Conservation (phyloP, 495 filamentous ascomycete species). For the Penicillium pulvis region DNA sequence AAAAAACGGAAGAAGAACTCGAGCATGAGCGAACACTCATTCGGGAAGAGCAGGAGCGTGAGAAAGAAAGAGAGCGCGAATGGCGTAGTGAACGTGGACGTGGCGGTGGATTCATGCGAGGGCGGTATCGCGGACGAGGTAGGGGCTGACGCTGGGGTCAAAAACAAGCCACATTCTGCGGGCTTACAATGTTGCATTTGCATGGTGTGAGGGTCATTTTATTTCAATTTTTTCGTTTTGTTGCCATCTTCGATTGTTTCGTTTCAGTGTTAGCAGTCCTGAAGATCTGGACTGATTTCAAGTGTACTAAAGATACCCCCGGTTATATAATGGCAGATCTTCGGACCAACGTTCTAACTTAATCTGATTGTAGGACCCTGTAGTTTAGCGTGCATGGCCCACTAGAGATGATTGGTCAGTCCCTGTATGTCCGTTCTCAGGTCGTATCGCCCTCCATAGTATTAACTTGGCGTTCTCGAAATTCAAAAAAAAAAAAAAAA, state of each 20-base stretch:
- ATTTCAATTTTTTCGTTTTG: conserved; percentile 5
- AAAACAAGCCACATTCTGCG: not conserved
- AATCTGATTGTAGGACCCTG: not conserved
- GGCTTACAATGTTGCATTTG: conserved; percentile 16
- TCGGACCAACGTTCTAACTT: not conserved
- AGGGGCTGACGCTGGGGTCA: conserved; percentile 33
- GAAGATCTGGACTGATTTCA: not conserved
- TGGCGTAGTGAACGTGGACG: conserved; percentile 51
- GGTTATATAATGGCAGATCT: not conserved
- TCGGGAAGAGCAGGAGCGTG: conserved; percentile 54
- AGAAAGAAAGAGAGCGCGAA: conserved; percentile 54
- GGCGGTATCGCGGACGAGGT: conserved; percentile 50
- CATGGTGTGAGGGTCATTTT: conserved; percentile 7
- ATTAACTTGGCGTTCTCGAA: not conserved
- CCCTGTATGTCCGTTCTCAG: conserved; percentile 15
- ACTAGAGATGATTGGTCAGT: conserved; percentile 1
- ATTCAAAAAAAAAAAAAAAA: no score
- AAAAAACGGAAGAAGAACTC: conserved; percentile 63
- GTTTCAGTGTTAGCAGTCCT: conserved; percentile 8
- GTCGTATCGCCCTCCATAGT: not conserved
- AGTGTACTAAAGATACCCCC: conserved; percentile 21
- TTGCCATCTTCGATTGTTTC: conserved; percentile 10
- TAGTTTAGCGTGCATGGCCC: not conserved
- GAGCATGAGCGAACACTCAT: conserved; percentile 58
- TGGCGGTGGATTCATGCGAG: conserved; percentile 52